These are phyloP conservation scores for Ascoidea tarda DNA, from an alignment of 805 yeast genomes.

Conservation along the genomic window DNA sequence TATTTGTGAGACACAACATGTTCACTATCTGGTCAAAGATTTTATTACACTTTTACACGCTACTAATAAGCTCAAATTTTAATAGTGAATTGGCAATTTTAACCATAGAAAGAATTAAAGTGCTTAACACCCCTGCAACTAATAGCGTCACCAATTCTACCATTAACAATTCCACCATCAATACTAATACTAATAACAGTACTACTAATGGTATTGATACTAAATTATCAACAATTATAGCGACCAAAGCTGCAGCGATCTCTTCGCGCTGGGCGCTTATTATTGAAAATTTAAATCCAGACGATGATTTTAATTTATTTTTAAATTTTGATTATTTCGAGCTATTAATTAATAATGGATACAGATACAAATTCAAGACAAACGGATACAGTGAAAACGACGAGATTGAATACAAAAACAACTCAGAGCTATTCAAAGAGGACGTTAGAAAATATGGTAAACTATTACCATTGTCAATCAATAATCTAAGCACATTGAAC, in stretches of 20 bases:
- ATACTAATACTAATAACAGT: slow-evolving; percentile 6
- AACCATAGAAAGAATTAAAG: no score
- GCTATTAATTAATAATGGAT: neutral
- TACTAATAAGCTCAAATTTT: neutral
- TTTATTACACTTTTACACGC: slow-evolving; percentile 15
- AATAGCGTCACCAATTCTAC: no score
- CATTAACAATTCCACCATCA: neutral
- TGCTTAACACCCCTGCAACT: no score
- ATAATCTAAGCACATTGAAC: neutral
- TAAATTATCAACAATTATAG: slow-evolving; percentile 8
- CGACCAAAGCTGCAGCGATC: neutral
- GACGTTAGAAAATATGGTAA: no score
- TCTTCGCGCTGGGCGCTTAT: neutral
- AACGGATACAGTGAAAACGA: no score
- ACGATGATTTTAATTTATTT: slow-evolving; percentile 3
- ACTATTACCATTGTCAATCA: neutral
- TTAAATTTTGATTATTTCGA: slow-evolving; percentile 4
- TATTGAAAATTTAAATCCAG: neutral
- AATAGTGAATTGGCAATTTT: no score
- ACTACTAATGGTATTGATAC: no score
- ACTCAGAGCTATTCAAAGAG: no score
- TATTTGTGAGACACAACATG: slow-evolving; percentile 33
- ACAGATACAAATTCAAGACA: no score
- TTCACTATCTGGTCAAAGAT: slow-evolving; percentile 27
- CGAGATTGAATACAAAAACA: no score